Percentiles rank a stretch among this genome's conserved stretches.
Conservation (phyloP, 2,329 filamentous ascomycete species). For the Ophiostoma australiae region DNA sequence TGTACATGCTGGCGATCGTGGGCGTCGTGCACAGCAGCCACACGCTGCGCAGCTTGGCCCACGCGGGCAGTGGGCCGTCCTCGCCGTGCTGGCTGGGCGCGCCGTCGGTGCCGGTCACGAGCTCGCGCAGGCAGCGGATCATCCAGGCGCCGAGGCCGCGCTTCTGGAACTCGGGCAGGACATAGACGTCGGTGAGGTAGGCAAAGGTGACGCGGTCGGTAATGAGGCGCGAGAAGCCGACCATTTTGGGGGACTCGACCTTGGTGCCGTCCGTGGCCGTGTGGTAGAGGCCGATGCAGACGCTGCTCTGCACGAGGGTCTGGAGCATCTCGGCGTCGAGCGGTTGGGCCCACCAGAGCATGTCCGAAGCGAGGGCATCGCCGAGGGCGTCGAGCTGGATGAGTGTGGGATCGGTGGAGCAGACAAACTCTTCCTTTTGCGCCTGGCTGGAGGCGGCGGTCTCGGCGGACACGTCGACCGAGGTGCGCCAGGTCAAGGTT, state of each 20-base stretch:
- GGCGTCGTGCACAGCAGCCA: slow-evolving; percentile 26
- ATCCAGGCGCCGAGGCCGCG: slow-evolving; percentile 62
- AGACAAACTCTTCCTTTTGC: slow-evolving; percentile 45
- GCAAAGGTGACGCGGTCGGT: slow-evolving; percentile 66
- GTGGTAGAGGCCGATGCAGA: slow-evolving; percentile 56
- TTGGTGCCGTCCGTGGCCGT: slow-evolving; percentile 20
- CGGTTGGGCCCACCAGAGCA: slow-evolving; percentile 51
- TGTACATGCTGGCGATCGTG: slow-evolving; percentile 42
- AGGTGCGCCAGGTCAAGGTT: slow-evolving; percentile 20
- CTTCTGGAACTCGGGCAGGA: slow-evolving; percentile 55
- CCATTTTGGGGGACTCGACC: slow-evolving; percentile 28
- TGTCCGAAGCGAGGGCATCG: slow-evolving; percentile 45
- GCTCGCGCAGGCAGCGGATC: slow-evolving; percentile 55
- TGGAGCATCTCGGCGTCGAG: slow-evolving; percentile 45
- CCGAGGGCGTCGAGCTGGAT: slow-evolving; percentile 53
- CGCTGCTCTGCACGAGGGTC: slow-evolving; percentile 51
- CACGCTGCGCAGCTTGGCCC: slow-evolving; percentile 44
- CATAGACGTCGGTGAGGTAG: slow-evolving; percentile 66
- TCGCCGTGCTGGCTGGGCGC: not conserved
- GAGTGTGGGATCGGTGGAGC: slow-evolving; percentile 56
- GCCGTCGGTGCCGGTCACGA: slow-evolving; percentile 39
- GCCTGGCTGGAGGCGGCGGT: not conserved
- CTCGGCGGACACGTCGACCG: slow-evolving; percentile 14
- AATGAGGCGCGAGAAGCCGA: slow-evolving; percentile 59
- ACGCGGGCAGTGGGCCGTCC: slow-evolving; percentile 1